Evolutionary conservation across 1,139 yeast genomes (phyloP).

Genomic region (Wickerhamomyces sp.): DNA sequence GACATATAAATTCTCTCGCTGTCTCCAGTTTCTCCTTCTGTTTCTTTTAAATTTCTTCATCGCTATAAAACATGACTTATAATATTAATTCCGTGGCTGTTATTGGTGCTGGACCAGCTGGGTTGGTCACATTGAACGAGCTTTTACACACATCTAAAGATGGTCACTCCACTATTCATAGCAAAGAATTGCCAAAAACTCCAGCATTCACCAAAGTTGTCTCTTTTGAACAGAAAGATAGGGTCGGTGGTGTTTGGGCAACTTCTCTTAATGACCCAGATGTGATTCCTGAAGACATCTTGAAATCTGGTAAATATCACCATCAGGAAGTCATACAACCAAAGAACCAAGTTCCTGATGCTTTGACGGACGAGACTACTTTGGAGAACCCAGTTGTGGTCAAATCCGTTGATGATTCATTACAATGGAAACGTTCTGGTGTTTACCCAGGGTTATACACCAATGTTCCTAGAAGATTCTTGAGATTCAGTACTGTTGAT

Average conservation of each 20-base stretch:
- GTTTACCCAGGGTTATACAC: slow-evolving; percentile 42
- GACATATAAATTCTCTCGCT: too few species aligned
- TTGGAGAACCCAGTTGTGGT: slow-evolving; percentile 17
- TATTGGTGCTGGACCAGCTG: slow-evolving; percentile 39
- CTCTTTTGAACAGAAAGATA: slow-evolving; percentile 33
- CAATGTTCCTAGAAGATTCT: slow-evolving; percentile 41
- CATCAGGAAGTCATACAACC: slow-evolving; percentile 23
- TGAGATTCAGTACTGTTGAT: slow-evolving; percentile 36
- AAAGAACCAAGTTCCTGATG: slow-evolving; percentile 11
- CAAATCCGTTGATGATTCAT: slow-evolving; percentile 17
- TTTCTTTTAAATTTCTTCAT: too few species aligned
- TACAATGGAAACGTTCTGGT: slow-evolving; percentile 40
- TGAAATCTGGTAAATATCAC: slow-evolving; percentile 20
- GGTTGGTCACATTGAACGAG: slow-evolving; percentile 31
- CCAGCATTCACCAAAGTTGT: slow-evolving; percentile 30
- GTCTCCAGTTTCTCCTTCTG: too few species aligned
- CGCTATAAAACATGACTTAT: slow-evolving; percentile 3
- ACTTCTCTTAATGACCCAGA: slow-evolving; percentile 20
- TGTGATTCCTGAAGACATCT: slow-evolving; percentile 20
- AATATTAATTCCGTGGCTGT: slow-evolving; percentile 29
- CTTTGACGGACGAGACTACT: slow-evolving; percentile 7
- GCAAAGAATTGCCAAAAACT: slow-evolving; percentile 3
- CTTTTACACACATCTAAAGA: slow-evolving; percentile 28
- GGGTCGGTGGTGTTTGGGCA: slow-evolving; percentile 37
- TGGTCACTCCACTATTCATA: slow-evolving; percentile 26